phyloP scores from a whole-genome alignment of 2,329 filamentous ascomycete species.

The Pseudocercospora eumusae region DNA sequence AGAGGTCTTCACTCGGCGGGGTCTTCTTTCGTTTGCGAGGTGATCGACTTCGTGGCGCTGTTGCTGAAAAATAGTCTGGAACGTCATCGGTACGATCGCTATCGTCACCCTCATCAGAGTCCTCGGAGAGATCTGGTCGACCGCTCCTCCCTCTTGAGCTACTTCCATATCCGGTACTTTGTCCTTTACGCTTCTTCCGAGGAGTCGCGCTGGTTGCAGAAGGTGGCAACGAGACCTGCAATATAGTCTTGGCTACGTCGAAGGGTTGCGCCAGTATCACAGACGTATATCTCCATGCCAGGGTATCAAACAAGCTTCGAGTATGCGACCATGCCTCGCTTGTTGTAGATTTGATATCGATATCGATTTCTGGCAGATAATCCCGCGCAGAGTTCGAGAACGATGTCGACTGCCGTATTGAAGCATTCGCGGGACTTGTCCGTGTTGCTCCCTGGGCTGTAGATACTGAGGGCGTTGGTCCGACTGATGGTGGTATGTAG shows the following conservation, averaged over 20 bases:
- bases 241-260: slow-evolving; percentile 90
- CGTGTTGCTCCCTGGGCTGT: slow-evolving; percentile 18
- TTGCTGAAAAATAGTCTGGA: slow-evolving; percentile 79
- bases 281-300: slow-evolving; percentile 88
- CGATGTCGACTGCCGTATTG: slow-evolving; percentile 36
- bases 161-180: slow-evolving; percentile 11
- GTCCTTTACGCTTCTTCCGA: slow-evolving; percentile 33
- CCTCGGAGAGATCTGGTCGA: slow-evolving; percentile 27
- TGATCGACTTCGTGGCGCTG: slow-evolving; percentile 57
- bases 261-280: slow-evolving; percentile 92
- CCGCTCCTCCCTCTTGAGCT: slow-evolving; percentile 23
- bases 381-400: slow-evolving; percentile 71
- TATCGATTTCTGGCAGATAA: slow-evolving; percentile 82
- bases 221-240: slow-evolving; percentile 68
- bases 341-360: slow-evolving; percentile 58
- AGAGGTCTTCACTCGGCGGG: slow-evolving; percentile 32
- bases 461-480: slow-evolving; percentile 20
- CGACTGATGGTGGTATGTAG: slow-evolving; percentile 69
- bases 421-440: slow-evolving; percentile 4
- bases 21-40: slow-evolving; percentile 42
- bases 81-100: slow-evolving; percentile 53
- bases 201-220: slow-evolving; percentile 38
- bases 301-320: slow-evolving; percentile 76
- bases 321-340: slow-evolving; percentile 46
- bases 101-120: slow-evolving; percentile 28